Base-by-base conservation (phyloP, 352 stramenopile species). In the Phytophthora meadii region DNA sequence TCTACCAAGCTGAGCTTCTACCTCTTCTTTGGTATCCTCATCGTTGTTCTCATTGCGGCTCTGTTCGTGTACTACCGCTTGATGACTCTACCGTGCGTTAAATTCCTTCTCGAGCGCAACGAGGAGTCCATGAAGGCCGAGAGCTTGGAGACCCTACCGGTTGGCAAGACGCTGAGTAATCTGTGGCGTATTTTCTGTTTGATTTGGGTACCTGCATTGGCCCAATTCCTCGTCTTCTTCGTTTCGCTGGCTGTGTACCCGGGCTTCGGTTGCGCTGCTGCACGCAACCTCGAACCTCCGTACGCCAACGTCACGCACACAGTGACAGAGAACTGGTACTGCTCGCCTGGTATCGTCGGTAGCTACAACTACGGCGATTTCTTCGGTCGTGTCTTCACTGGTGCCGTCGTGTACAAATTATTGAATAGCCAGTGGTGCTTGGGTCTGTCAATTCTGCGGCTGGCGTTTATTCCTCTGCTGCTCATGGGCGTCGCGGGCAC, bases 361-460 rank as follows among this genome's bases (percentile, higher is more conserved):
- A 73, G 58, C 45, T 90, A 82, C 77, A 88, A 87, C 71, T 87
- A 82, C 68, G 81, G 81, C 14, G 79, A 90, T 47, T 86, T 85
- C 50, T 58, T 89, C 49, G 83, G 77, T n/a, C 76, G 81, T 15
- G 56, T 90, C 42, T 39, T 88, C 40, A 84, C 51, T 32, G 76
- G 63, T 5, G 73, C 70, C 17, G 61, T 68, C n/a, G 74, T 82
- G 24, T 89, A 84, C 61, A 77, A 76, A 24, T 46, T 84, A 32
- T 74, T 89, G 44, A 85, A 63, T 0, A 83, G 81, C 63, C 71
- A 71, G 30, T 72, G 72, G 22, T 76, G 65, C 9, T 68, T 89
- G 2, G 30, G 65, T 4, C 47, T 85, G 8, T 79, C 74, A 10
- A 12, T 88, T 10, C 4, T 78, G 9, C 83, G 79, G 6, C 55